These are phyloP conservation scores for Plasmodium relictum DNA, from an alignment of 169 alveolate species.

Conservation along the genomic window DNA sequence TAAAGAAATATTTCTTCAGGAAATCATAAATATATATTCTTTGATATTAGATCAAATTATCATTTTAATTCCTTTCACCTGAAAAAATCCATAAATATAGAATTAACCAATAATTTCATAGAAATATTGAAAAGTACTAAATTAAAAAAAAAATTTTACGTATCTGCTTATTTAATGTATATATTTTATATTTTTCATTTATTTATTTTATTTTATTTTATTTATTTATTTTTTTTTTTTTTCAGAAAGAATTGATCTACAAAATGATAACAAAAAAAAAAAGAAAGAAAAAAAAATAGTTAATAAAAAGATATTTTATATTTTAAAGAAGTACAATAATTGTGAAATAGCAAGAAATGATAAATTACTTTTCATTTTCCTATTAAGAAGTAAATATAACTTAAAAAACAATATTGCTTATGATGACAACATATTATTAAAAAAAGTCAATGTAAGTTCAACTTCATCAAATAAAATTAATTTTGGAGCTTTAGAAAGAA, in stretches of 20 bases:
- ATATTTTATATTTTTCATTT: background rate
- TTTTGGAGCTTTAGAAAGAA: constrained; percentile 9
- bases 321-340: constrained; percentile 24
- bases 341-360: constrained; percentile 15
- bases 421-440: constrained; percentile 64
- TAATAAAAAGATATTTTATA: constrained; percentile 5
- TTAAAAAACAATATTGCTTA: background rate
- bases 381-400: constrained; percentile 25
- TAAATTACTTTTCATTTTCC: constrained; percentile 21
- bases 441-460: background rate
- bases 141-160: background rate
- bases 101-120: constrained; percentile 1
- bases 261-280: background rate
- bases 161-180: background rate
- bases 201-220: background rate
- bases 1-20: constrained; percentile 49
- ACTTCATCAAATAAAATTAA: background rate
- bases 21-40: constrained; percentile 17
- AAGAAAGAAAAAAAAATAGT: background rate
- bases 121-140: constrained; percentile 24
- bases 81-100: constrained; percentile 49
- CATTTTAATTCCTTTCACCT: constrained; percentile 42
- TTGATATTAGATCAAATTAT: constrained; percentile 42
- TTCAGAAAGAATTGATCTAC: constrained; percentile 9
- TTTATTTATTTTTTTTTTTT: constrained; percentile 1